Evolutionary conservation across 805 yeast species (phyloP).

Genomic region (Candida alai): DNA sequence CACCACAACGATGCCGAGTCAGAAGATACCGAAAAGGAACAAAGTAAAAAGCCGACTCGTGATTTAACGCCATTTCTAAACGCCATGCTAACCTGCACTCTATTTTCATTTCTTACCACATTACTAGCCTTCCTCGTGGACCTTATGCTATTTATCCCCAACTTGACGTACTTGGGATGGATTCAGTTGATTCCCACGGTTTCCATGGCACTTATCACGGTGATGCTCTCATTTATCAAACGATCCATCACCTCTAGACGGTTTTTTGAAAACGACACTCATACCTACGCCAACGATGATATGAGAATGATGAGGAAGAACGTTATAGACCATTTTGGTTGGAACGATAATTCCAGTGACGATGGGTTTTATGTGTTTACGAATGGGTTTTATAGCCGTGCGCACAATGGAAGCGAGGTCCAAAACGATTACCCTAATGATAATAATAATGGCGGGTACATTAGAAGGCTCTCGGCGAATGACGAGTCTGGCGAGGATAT

Average conservation of each 20-base stretch:
- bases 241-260: constrained; percentile 56
- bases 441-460: constrained; percentile 1
- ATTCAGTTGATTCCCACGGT: constrained; percentile 66
- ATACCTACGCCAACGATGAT: constrained; percentile 26
- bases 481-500: too few relatives aligned
- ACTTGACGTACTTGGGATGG: constrained; percentile 85
- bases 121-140: constrained; percentile 80
- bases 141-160: constrained; percentile 70
- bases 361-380: constrained; percentile 43
- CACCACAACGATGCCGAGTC: constrained; percentile 5
- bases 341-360: constrained; percentile 34
- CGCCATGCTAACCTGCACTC: constrained; percentile 51
- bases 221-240: constrained; percentile 68
- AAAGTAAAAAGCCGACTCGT: constrained; percentile 9
- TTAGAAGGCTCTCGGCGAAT: too few relatives aligned
- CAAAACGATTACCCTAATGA: too few relatives aligned
- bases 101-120: constrained; percentile 66
- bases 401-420: too few relatives aligned
- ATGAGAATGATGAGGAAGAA: constrained; percentile 26
- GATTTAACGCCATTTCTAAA: constrained; percentile 39
- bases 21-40: constrained; percentile 4
- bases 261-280: constrained; percentile 29
- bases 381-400: constrained; percentile 35
- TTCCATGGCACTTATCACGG: constrained; percentile 57
- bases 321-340: constrained; percentile 7